Percentiles rank a stretch among this genome's conserved stretches.
Evolutionary conservation across 768 basidiomycete species (phyloP).

Genomic region (Mycena rebaudengoi): DNA sequence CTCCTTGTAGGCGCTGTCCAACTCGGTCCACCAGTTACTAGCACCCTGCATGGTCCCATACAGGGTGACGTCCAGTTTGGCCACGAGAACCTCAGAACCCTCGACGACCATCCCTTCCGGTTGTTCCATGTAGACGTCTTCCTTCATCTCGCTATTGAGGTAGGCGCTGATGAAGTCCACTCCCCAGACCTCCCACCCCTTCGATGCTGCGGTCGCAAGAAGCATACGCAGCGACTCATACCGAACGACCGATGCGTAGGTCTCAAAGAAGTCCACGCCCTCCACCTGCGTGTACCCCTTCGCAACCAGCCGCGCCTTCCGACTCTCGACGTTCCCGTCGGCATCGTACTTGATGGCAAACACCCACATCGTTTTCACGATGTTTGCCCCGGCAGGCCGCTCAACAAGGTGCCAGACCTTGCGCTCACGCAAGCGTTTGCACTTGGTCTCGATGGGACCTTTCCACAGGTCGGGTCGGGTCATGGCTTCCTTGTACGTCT

Average conservation of each 20-base stretch:
- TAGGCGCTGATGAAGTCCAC: neutral
- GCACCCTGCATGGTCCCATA: constrained; percentile 9
- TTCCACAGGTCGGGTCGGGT: neutral
- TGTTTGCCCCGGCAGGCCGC: neutral
- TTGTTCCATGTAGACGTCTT: neutral
- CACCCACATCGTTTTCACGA: constrained; percentile 24
- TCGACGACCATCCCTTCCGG: neutral
- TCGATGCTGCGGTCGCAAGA: neutral
- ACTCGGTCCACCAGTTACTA: neutral
- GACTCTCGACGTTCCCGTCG: constrained; percentile 31
- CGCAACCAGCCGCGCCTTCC: constrained; percentile 52
- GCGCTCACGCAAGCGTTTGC: neutral
- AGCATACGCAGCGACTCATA: neutral
- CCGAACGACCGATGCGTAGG: constrained; percentile 16
- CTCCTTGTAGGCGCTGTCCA: neutral
- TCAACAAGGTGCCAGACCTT: constrained; percentile 27
- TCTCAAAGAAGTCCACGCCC: constrained; percentile 40
- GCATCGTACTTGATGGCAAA: constrained; percentile 39
- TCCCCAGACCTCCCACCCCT: neutral
- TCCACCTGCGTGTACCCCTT: constrained; percentile 47
- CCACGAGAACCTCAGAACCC: neutral
- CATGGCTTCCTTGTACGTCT: neutral
- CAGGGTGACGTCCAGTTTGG: neutral
- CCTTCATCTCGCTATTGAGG: constrained; percentile 3
- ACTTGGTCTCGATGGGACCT: neutral